phyloP scores from a whole-genome alignment of 768 basidiomycete genomes.

The Lactarius deliciosus region DNA sequence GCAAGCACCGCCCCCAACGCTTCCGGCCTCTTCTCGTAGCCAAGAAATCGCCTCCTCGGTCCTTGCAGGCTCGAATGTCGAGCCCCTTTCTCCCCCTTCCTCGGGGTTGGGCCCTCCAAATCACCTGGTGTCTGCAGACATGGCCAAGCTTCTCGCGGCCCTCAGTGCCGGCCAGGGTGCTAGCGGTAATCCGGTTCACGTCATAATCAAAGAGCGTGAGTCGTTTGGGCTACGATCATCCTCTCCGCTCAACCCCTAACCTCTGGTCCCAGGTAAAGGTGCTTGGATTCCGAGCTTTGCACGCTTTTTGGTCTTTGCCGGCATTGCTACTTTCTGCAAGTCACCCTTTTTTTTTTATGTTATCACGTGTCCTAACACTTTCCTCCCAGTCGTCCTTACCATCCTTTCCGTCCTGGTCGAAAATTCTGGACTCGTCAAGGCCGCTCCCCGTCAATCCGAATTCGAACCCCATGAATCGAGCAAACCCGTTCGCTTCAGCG shows the following conservation, averaged over 20 bases:
- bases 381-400: constrained; percentile 67
- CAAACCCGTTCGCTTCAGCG: constrained; percentile 77
- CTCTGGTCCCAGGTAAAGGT: constrained; percentile 54
- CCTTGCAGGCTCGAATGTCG: constrained; percentile 31
- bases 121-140: constrained; percentile 33
- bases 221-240: constrained; percentile 20
- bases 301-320: constrained; percentile 56
- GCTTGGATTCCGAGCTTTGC: constrained; percentile 62
- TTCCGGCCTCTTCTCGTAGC: constrained; percentile 36
- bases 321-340: constrained; percentile 67
- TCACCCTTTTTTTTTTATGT: constrained; percentile 17
- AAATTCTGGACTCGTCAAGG: constrained; percentile 90
- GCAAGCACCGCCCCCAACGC: constrained; percentile 6
- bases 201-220: constrained; percentile 80
- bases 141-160: constrained; percentile 46
- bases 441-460: constrained; percentile 74
- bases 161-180: constrained; percentile 46
- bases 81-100: constrained; percentile 2
- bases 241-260: constrained; percentile 8
- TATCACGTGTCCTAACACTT: constrained; percentile 1
- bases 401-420: constrained; percentile 88
- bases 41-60: constrained; percentile 46
- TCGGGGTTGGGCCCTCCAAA: constrained; percentile 13
- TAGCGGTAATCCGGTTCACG: constrained; percentile 65
- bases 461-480: constrained; percentile 83